Base-by-base conservation (phyloP, 805 yeast species). In the Sugiyamaella marilandica region DNA sequence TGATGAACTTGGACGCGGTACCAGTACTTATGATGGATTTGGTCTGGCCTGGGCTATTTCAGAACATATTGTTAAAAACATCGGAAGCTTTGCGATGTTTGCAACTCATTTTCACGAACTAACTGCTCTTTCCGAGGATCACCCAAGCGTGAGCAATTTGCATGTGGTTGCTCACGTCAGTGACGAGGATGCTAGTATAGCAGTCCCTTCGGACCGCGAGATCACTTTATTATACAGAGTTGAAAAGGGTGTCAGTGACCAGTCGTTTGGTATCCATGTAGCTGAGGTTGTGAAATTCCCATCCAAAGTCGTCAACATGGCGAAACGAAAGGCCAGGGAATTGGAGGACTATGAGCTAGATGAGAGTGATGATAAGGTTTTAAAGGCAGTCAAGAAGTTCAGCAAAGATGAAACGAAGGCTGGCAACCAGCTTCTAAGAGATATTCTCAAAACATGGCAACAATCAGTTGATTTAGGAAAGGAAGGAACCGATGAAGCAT, bases 81-180 rank as follows among this genome's bases (percentile, higher is more conserved):
- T 87, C 49, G 75, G 78, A 48, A 84, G 97, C 57, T 89, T 90
- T 69, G 82, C 95, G 0, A 65, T 94, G 52, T 94, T 94, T 75
- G 98, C 99, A 0, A 94, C 99, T 0, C 99, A 94, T 74, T 94
- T 94, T 76, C 98, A 94, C 68, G 99, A 94, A 67, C 76, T 94
- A 55, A 94, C 98, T 1, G 84, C 84, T 33, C 73, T 94, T 48
- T 76, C 95, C 0, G 83, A 82, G 16, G 76, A 77, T 58, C 65
- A 74, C 10, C 79, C 82, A 2, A 58, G 59, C 16, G 96, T 92
- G 1, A 76, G 79, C 48, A 94, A 94, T 68, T 72, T 89, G 61
- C 97, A 94, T 62, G 99, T 94, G 45, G 94, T 88, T 10, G 98
- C 98, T 0, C 96, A 89, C 61, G 84, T 90, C 37, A 64, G 63